A percentile compares a stretch with the other conserved stretches of the same genome.
Conservation (phyloP, 2,329 filamentous ascomycete genomes). For the Diaporthe caulivora region DNA sequence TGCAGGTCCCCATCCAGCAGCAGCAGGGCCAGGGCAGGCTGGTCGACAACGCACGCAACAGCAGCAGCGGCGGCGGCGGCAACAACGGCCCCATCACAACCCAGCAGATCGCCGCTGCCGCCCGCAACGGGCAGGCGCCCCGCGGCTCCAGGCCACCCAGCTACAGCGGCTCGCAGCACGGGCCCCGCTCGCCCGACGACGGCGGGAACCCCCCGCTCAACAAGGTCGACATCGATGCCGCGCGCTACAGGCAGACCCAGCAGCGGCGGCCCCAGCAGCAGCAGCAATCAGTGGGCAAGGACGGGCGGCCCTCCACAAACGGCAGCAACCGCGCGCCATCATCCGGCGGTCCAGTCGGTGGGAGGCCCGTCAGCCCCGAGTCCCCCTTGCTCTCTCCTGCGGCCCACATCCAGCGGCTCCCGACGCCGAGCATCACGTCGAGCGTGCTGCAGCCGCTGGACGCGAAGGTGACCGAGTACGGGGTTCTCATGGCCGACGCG, state of each 20-base stretch:
- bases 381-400: constrained; percentile 33
- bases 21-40: constrained; percentile 32
- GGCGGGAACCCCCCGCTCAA: constrained; percentile 31
- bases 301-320: neutral
- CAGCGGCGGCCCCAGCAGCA: constrained; percentile 21
- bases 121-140: constrained; percentile 9
- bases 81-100: constrained; percentile 15
- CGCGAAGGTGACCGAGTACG: constrained; percentile 59
- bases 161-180: constrained; percentile 24
- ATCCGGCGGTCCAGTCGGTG: neutral
- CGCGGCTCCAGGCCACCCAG: constrained; percentile 19
- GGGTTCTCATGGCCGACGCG: constrained; percentile 55
- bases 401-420: constrained; percentile 54
- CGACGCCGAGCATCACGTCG: constrained; percentile 57
- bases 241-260: constrained; percentile 37
- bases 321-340: constrained; percentile 22
- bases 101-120: constrained; percentile 27
- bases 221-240: constrained; percentile 40
- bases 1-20: constrained; percentile 39
- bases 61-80: neutral
- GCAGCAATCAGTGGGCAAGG: neutral
- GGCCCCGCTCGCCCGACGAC: constrained; percentile 35
- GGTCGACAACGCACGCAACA: constrained; percentile 10
- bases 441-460: constrained; percentile 60
- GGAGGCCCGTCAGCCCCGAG: constrained; percentile 12